Evolutionary conservation across 108 stramenopile genomes (phyloP).

Genomic region (Cylindrotheca fusiformis): DNA sequence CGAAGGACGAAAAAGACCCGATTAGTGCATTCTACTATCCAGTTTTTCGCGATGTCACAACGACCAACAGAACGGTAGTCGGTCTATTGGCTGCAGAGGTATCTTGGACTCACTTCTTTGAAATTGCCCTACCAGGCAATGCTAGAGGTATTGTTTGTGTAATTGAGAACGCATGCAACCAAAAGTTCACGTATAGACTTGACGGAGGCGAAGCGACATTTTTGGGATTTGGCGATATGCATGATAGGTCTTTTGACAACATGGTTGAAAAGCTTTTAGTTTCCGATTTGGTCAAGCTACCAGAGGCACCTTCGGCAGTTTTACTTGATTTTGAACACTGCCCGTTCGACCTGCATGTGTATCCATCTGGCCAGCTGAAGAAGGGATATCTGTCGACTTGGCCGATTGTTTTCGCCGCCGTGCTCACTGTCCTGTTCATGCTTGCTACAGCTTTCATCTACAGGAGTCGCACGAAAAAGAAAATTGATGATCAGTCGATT

Average conservation of each 20-base stretch:
- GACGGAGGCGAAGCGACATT: slow-evolving; percentile 19
- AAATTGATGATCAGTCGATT: not conserved
- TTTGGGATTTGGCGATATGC: slow-evolving; percentile 24
- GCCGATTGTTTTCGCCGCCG: not conserved
- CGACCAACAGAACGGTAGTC: not conserved
- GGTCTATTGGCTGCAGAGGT: not conserved
- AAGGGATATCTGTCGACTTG: not conserved
- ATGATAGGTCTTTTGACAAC: slow-evolving; percentile 15
- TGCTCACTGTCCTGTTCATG: not conserved
- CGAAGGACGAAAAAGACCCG: not conserved
- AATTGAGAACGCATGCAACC: slow-evolving; percentile 22
- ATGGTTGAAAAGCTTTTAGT: not conserved
- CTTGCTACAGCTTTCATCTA: not conserved
- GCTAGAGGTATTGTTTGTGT: slow-evolving; percentile 32
- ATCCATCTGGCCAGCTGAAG: not conserved
- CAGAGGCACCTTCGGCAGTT: not conserved
- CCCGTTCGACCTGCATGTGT: not conserved
- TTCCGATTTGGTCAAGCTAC: not conserved
- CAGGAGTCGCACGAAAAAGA: not conserved
- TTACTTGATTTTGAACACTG: slow-evolving; percentile 3
- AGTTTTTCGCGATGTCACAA: not conserved
- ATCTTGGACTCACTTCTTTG: not conserved
- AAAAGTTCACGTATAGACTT: slow-evolving; percentile 29
- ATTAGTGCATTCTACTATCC: slow-evolving; percentile 2
- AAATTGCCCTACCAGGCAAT: slow-evolving; percentile 1